phyloP scores from a whole-genome alignment of 495 filamentous ascomycete species.

The Friedmanniomyces simplex region DNA sequence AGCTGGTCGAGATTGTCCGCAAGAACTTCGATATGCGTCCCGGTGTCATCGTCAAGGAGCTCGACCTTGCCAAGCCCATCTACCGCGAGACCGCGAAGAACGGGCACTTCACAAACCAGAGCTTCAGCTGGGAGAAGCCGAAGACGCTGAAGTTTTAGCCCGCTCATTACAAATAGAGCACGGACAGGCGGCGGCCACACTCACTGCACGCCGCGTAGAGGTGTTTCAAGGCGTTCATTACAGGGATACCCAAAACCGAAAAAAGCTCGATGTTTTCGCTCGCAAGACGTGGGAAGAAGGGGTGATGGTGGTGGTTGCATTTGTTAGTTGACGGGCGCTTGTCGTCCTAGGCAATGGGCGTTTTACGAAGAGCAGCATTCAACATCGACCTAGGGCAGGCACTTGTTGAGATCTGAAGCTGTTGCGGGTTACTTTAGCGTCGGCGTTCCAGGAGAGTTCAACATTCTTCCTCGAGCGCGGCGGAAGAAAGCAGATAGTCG shows the following conservation, averaged over 20 bases:
- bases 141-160: constrained; percentile 78
- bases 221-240: not conserved
- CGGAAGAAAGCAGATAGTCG: not conserved
- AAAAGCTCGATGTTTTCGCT: not conserved
- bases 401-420: not conserved
- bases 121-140: constrained; percentile 96
- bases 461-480: constrained; percentile 4
- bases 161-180: not conserved
- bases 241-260: not conserved
- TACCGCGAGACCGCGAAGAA: constrained; percentile 99
- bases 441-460: constrained; percentile 6
- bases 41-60: constrained; percentile 96
- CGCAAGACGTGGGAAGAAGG: too few relatives aligned
- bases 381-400: constrained; percentile 6
- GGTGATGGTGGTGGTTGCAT: not conserved
- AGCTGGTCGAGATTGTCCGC: constrained; percentile 85
- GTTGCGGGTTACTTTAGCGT: constrained; percentile 1
- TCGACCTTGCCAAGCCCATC: constrained; percentile 89
- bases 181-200: not conserved
- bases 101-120: constrained; percentile 98
- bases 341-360: not conserved
- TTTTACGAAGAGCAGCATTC: constrained; percentile 1
- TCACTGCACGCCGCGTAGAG: not conserved
- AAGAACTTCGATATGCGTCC: constrained; percentile 95
- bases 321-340: not conserved